Evolutionary conservation across 495 filamentous ascomycete genomes (phyloP).

Genomic region (Xylaria venustula): DNA sequence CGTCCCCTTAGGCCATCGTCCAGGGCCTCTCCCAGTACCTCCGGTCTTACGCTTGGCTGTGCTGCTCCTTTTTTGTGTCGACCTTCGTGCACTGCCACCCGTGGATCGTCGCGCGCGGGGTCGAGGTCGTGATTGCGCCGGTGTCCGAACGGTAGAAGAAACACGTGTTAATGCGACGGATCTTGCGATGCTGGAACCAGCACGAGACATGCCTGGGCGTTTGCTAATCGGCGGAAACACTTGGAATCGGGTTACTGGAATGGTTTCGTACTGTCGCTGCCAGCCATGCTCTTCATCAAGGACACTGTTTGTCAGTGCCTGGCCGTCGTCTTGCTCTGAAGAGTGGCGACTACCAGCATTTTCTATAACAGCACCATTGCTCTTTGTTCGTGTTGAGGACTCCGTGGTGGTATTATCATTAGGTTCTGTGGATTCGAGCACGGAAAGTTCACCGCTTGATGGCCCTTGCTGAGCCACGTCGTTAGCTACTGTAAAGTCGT

Average conservation of each 20-base stretch:
- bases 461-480: conserved; percentile 16
- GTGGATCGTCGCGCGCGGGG: conserved; percentile 27
- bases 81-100: conserved; percentile 15
- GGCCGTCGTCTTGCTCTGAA: conserved; percentile 12
- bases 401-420: conserved; percentile 30
- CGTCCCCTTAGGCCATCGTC: conserved; percentile 54
- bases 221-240: conserved; percentile 76
- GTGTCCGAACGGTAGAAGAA: conserved; percentile 19
- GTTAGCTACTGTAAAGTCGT: conserved; percentile 26
- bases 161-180: conserved; percentile 26
- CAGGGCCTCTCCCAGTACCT: conserved; percentile 51
- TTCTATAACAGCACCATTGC: conserved; percentile 20
- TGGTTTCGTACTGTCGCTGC: conserved; percentile 46
- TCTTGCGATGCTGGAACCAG: conserved; percentile 30
- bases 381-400: conserved; percentile 29
- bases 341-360: conserved; percentile 32
- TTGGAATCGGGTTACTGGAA: conserved; percentile 79
- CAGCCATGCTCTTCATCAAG: conserved; percentile 34
- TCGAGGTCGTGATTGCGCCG: conserved; percentile 22
- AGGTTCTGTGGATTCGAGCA: conserved; percentile 46
- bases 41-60: conserved; percentile 46
- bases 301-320: conserved; percentile 1
- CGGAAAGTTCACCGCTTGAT: conserved; percentile 18
- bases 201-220: conserved; percentile 28
- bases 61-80: conserved; percentile 31